Conservation (phyloP, 2,329 filamentous ascomycete species). For the Fusarium devonianum region DNA sequence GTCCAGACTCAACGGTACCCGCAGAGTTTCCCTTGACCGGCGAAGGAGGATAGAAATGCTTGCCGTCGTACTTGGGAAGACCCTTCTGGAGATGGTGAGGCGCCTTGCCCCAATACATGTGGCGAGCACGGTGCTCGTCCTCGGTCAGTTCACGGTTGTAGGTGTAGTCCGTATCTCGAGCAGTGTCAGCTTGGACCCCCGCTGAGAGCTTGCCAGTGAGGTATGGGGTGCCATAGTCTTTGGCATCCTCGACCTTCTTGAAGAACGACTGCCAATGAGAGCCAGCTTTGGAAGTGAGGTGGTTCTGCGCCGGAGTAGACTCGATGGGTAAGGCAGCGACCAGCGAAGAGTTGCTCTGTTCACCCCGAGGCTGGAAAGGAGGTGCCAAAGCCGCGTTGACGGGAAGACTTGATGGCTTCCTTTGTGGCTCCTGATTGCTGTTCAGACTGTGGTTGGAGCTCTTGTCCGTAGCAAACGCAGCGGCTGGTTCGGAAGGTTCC, state of each 20-base stretch:
- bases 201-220: slow-evolving; percentile 61
- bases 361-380: slow-evolving; percentile 55
- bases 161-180: slow-evolving; percentile 56
- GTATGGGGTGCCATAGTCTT: slow-evolving; percentile 52
- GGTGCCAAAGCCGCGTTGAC: slow-evolving; percentile 57
- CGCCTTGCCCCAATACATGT: slow-evolving; percentile 67
- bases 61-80: slow-evolving; percentile 70
- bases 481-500: slow-evolving; percentile 42
- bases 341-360: slow-evolving; percentile 28
- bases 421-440: slow-evolving; percentile 42
- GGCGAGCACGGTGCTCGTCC: slow-evolving; percentile 65
- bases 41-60: slow-evolving; percentile 68
- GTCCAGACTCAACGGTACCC: slow-evolving; percentile 1
- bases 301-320: slow-evolving; percentile 5
- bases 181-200: slow-evolving; percentile 52
- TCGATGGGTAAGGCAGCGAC: slow-evolving; percentile 17
- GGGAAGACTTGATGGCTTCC: slow-evolving; percentile 49
- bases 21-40: slow-evolving; percentile 51
- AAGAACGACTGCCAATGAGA: slow-evolving; percentile 36
- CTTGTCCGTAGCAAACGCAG: slow-evolving; percentile 29
- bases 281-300: slow-evolving; percentile 17
- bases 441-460: slow-evolving; percentile 26
- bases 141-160: slow-evolving; percentile 65
- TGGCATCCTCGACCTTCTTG: slow-evolving; percentile 24
- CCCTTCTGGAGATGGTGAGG: slow-evolving; percentile 58